A percentile compares a stretch with the other conserved stretches of the same genome.
Conservation (phyloP, 345 rosid species). For the Draba incana region DNA sequence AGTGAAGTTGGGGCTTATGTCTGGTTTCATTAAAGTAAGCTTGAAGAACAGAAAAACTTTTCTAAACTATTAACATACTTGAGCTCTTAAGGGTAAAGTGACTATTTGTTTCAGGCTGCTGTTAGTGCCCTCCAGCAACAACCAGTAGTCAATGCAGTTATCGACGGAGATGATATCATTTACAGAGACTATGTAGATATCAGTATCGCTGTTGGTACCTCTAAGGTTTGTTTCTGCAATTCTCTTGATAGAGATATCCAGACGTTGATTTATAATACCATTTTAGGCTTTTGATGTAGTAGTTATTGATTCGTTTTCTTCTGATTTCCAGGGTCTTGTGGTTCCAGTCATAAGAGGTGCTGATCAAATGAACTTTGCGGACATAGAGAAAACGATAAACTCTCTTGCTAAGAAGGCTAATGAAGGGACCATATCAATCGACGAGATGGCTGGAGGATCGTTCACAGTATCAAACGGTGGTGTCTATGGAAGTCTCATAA, state of each 20-base stretch:
- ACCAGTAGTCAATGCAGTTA: slow-evolving; percentile 96
- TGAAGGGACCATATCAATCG: slow-evolving; percentile 91
- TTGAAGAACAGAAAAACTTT: not conserved
- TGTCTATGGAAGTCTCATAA: slow-evolving; percentile 94
- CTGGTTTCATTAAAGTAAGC: slow-evolving; percentile 88
- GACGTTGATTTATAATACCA: not conserved
- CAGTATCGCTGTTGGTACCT: slow-evolving; percentile 82
- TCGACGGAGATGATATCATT: slow-evolving; percentile 96
- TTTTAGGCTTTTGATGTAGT: not conserved
- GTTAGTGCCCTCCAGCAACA: slow-evolving; percentile 95
- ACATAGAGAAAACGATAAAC: slow-evolving; percentile 89
- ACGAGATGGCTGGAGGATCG: slow-evolving; percentile 99
- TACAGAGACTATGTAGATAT: slow-evolving; percentile 94
- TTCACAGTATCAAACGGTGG: slow-evolving; percentile 63
- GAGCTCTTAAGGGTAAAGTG: not conserved
- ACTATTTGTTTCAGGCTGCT: slow-evolving; percentile 70
- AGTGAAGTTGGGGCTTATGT: slow-evolving; percentile 96
- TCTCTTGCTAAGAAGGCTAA: slow-evolving; percentile 88
- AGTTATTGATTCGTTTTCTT: slow-evolving; percentile 20
- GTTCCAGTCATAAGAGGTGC: slow-evolving; percentile 89
- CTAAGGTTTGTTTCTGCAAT: slow-evolving; percentile 48
- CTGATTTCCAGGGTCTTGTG: slow-evolving; percentile 68
- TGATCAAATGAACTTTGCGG: slow-evolving; percentile 79
- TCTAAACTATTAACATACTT: not conserved
- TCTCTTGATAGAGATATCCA: slow-evolving; percentile 1